These are phyloP conservation scores for Cichorium intybus DNA, from an alignment of 140 eudicot genomes.

Conservation along the genomic window DNA sequence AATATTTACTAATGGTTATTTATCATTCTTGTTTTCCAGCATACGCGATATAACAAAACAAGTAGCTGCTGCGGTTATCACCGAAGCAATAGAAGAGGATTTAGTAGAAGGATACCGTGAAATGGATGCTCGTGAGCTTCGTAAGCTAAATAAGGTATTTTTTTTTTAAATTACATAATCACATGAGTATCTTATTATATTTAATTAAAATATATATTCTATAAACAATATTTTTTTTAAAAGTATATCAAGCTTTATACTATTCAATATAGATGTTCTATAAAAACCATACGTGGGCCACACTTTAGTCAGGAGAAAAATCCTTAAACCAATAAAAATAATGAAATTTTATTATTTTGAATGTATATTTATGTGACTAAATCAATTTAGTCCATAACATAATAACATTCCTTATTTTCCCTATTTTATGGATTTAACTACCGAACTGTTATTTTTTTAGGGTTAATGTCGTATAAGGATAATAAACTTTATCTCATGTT, in stretches of 20 bases:
- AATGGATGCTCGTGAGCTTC: slow-evolving; percentile 80
- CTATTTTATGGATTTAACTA: no score
- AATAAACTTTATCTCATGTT: no score
- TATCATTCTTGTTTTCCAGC: slow-evolving; percentile 37
- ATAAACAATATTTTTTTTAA: not conserved
- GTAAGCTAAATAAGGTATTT: slow-evolving; percentile 69
- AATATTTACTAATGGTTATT: not conserved
- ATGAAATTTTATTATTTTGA: no score
- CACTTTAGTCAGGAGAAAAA: no score
- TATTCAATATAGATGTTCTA: not conserved
- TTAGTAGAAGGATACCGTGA: slow-evolving; percentile 96
- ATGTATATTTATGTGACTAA: no score
- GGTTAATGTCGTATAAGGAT: no score
- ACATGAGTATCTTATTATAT: not conserved
- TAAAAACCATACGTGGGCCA: not conserved
- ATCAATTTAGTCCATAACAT: no score
- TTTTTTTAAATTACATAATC: not conserved
- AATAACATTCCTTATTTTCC: no score
- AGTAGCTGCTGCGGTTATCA: slow-evolving; percentile 83
- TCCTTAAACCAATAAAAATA: no score
- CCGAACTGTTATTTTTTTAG: no score
- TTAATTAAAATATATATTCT: not conserved
- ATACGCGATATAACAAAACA: slow-evolving; percentile 84
- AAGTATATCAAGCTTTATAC: not conserved
- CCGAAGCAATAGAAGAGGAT: slow-evolving; percentile 92